phyloP scores from a whole-genome alignment of 140 eudicot species.

The Oenanthe javanica region DNA sequence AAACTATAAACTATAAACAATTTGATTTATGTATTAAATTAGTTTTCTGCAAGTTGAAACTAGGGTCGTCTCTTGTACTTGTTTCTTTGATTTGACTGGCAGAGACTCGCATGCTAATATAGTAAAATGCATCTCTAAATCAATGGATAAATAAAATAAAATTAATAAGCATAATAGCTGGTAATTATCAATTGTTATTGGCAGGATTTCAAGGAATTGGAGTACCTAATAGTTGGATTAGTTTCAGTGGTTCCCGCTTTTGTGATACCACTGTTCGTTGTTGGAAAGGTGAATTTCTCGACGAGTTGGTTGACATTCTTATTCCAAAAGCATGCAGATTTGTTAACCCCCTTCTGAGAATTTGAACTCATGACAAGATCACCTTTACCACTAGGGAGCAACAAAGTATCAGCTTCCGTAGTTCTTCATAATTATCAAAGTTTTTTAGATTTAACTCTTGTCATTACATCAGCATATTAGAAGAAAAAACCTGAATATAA shows the following conservation, averaged over 20 bases:
- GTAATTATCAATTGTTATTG: slow-evolving; percentile 11
- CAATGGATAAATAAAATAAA: no score
- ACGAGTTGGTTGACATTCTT: no score
- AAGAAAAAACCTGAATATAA: not conserved
- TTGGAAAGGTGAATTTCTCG: slow-evolving; percentile 57
- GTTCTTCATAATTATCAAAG: not conserved
- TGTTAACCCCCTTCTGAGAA: no score
- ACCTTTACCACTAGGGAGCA: not conserved
- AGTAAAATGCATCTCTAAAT: no score
- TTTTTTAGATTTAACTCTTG: slow-evolving; percentile 17
- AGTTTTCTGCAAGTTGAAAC: no score
- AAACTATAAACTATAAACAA: no score
- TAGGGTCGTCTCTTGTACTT: slow-evolving; percentile 15
- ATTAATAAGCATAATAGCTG: not conserved
- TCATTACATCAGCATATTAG: not conserved
- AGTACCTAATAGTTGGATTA: slow-evolving; percentile 71
- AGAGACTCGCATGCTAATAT: no score
- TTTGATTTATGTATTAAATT: no score
- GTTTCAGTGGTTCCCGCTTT: slow-evolving; percentile 82
- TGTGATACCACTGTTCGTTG: slow-evolving; percentile 56
- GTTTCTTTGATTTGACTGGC: no score
- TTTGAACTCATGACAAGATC: no score
- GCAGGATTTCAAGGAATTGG: slow-evolving; percentile 87
- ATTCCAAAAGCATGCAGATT: not conserved
- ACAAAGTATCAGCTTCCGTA: not conserved